phyloP scores from a whole-genome alignment of 345 rosid genomes.

The Camelina hispida region DNA sequence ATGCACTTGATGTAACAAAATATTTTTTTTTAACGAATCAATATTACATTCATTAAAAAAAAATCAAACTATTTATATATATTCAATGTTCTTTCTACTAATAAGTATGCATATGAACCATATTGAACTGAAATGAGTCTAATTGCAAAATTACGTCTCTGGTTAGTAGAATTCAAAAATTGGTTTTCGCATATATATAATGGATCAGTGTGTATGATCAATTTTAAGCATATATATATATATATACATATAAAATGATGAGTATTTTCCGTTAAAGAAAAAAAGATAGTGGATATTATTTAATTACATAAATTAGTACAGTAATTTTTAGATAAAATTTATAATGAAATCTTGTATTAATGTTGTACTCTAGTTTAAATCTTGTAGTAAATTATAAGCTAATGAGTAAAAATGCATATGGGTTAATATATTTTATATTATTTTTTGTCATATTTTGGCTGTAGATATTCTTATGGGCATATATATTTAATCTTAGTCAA shows the following conservation, averaged over 20 bases:
- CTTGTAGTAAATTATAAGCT: background rate
- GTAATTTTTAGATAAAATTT: background rate
- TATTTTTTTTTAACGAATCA: no score
- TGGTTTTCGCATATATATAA: background rate
- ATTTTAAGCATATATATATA: background rate
- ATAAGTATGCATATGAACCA: background rate
- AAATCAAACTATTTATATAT: background rate
- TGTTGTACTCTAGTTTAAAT: background rate
- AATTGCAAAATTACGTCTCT: background rate
- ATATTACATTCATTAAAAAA: no score
- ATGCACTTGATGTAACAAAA: no score
- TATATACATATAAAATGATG: background rate
- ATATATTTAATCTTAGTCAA: background rate
- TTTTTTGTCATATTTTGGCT: background rate
- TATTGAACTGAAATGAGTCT: constrained; percentile 1
- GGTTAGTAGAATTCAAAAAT: background rate
- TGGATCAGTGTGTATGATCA: background rate
- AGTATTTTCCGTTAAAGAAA: background rate
- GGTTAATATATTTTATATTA: background rate
- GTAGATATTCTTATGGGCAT: background rate
- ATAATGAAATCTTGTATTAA: background rate
- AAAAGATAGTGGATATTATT: background rate
- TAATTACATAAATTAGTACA: background rate
- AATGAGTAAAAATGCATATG: background rate
- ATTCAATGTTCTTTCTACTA: background rate